Base-by-base conservation (phyloP, 1,284 basidiomycete species). In the Austroboletus niveus region DNA sequence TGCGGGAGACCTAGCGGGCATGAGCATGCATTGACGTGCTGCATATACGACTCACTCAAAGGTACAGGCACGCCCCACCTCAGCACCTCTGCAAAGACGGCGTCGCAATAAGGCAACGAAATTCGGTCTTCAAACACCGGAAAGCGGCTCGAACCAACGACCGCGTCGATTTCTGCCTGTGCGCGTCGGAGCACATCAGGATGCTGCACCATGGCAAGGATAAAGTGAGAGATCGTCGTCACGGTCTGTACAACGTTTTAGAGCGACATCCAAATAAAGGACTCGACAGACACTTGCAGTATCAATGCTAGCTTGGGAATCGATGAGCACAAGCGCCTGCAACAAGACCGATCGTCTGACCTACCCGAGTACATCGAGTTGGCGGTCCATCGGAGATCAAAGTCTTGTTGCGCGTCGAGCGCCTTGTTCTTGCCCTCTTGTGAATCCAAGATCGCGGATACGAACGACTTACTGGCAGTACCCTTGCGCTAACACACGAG, bases 321-420 rank as follows among this genome's bases (percentile, higher is more conserved):
- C 32, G 38, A 39, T 44, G 30, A 48, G 47, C 10, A 11, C 35
- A 8, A 20, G 7, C 11, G 8, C 8, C 20, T 9, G 6, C 7
- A 12, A 9, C 15, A 27, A 49, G 30, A 9, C 40, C 14, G 10
- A 24, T 15, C 17, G 35, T 8, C 53, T 40, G 36, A 60, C 65
- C 49, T 58, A 62, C 72, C 74, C 20, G 75, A 71, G 60, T 85
- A 88, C 81, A 87, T 85, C n/a, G 84, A 85, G 62, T 86, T 87
- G 7, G 85, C 85, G 2, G 82, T 79, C 82, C 83, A 85, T 54
- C 81, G 81, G 45, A 88, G 70, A 55, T 87, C 85, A 53, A 81
- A 81, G 57, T 85, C 81, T 34, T 75, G 69, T 41, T 75, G 66
- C 5, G 59, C 57, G 34, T 70, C 63, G 5, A 65, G 38, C 7